Evolutionary conservation across 225 moss, liverwort and hornwort genomes (phyloP), one percentile per base, ranked within the genome.

Genomic region (Ulota crispa): DNA sequence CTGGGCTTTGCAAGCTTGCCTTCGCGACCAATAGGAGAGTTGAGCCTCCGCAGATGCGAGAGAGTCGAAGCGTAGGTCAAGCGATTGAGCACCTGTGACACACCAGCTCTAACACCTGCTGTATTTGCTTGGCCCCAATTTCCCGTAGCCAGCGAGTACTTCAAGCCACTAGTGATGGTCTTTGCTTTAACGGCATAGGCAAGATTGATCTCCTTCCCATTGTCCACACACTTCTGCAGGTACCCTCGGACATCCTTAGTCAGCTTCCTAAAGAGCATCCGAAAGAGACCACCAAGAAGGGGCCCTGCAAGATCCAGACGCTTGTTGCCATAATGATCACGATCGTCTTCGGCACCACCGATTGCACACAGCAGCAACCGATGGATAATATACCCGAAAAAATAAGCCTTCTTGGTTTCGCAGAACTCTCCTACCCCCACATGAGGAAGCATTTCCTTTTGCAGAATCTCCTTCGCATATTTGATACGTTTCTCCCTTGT

Each of bases 61-160:
- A 99, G 88, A 23, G 99, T 99, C 24, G 99, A 99, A 36, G 99
- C 99, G 77, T 99, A 99, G 7, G 99, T 99, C 90, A 99, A 76
- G 26, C 99, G 94, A 94, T 99, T 99, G 16, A 99, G 88, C 94
- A 99, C 99, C 85, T 99, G 99, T 54, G 99, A 99, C 36, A 99
- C 99, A 32, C 99, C 99, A 75, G 99, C 99, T 79, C 99, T 90
- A 59, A 93, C 99, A 80, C 99, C 99, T 76, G 99, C 96, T 64
- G 99, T 99, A 45, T 99, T 99, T 32, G 96, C 99, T 85, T 99
- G 99, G 72, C 99, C 99, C 99, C 99, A 99, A 75, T 99, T 99
- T 36, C 99, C 99, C 15, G 99, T 99, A 36, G 99, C 99, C 55
- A 99, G 86, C 42, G 99, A 99, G 80, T 99, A 99, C 68, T 99